These are phyloP conservation scores for Stenocarpella maydis DNA, from an alignment of 2,329 filamentous ascomycete genomes.

Conservation along the genomic window DNA sequence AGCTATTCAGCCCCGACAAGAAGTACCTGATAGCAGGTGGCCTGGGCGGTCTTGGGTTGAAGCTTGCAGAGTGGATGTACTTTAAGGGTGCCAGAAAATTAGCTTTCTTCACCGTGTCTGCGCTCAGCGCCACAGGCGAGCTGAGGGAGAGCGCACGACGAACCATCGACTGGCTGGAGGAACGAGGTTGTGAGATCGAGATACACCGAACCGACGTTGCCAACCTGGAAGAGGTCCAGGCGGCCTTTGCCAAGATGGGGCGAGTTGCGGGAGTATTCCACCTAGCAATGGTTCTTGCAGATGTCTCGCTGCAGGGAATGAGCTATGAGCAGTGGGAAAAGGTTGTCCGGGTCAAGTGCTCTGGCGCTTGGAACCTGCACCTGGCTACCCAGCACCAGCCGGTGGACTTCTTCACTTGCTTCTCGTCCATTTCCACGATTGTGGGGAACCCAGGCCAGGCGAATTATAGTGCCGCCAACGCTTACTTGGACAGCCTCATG, in stretches of 20 bases:
- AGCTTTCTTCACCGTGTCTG: constrained; percentile 20
- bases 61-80: constrained; percentile 24
- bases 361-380: constrained; percentile 18
- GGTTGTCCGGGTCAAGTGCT: constrained; percentile 12
- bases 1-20: neutral
- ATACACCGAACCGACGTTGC: constrained; percentile 13
- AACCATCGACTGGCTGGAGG: neutral
- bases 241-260: constrained; percentile 2
- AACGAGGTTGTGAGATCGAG: neutral
- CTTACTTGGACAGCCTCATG: constrained; percentile 47
- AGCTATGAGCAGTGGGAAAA: constrained; percentile 6
- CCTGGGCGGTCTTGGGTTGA: constrained; percentile 14
- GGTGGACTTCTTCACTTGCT: constrained; percentile 44
- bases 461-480: constrained; percentile 54
- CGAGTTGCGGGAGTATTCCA: constrained; percentile 23
- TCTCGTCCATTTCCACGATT: constrained; percentile 42
- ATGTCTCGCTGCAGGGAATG: constrained; percentile 12
- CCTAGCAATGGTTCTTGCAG: constrained; percentile 28
- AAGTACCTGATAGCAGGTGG: constrained; percentile 20
- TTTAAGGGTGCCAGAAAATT: constrained; percentile 11
- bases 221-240: neutral
- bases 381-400: neutral
- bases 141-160: constrained; percentile 2
- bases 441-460: constrained; percentile 46
- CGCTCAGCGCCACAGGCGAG: neutral